These are phyloP conservation scores for Pugionium dolabratum DNA, from an alignment of 345 rosid species.

Conservation along the genomic window DNA sequence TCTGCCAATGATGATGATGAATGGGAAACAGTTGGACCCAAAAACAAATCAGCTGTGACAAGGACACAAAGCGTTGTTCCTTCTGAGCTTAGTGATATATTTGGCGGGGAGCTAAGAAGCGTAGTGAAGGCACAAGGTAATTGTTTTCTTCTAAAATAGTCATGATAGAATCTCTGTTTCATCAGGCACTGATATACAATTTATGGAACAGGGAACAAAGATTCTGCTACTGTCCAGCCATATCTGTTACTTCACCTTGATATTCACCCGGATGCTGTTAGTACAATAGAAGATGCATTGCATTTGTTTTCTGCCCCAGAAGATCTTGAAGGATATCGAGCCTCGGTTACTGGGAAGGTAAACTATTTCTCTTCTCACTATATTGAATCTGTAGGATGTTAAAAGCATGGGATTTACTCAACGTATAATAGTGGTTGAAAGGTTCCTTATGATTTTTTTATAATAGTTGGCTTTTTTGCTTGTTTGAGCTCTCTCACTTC, in stretches of 20 bases:
- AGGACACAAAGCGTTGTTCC: slow-evolving; percentile 75
- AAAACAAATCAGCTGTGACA: slow-evolving; percentile 80
- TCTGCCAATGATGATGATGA: slow-evolving; percentile 67
- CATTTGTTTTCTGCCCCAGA: slow-evolving; percentile 74
- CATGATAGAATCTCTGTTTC: slow-evolving; percentile 3
- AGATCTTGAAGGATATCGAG: slow-evolving; percentile 79
- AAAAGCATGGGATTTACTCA: neutral
- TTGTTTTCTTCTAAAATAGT: neutral
- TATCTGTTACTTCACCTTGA: slow-evolving; percentile 88
- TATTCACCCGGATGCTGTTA: slow-evolving; percentile 72
- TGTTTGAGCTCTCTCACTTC: slow-evolving; percentile 35
- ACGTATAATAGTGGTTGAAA: neutral
- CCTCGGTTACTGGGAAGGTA: slow-evolving; percentile 87
- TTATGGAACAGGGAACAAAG: slow-evolving; percentile 61
- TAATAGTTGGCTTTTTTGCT: slow-evolving; percentile 8
- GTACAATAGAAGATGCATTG: slow-evolving; percentile 79
- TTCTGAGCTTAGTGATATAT: slow-evolving; percentile 79
- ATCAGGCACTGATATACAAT: slow-evolving; percentile 19
- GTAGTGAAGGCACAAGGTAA: slow-evolving; percentile 78
- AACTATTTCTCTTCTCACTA: slow-evolving; percentile 5
- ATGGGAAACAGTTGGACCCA: slow-evolving; percentile 95
- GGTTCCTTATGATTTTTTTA: neutral
- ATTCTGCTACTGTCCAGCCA: slow-evolving; percentile 87
- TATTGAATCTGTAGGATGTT: slow-evolving; percentile 8
- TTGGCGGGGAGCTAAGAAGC: slow-evolving; percentile 83